Evolutionary conservation across 2,329 filamentous ascomycete genomes (phyloP), one percentile per base, ranked within the genome.

Genomic region (Aspergillus cejpii): DNA sequence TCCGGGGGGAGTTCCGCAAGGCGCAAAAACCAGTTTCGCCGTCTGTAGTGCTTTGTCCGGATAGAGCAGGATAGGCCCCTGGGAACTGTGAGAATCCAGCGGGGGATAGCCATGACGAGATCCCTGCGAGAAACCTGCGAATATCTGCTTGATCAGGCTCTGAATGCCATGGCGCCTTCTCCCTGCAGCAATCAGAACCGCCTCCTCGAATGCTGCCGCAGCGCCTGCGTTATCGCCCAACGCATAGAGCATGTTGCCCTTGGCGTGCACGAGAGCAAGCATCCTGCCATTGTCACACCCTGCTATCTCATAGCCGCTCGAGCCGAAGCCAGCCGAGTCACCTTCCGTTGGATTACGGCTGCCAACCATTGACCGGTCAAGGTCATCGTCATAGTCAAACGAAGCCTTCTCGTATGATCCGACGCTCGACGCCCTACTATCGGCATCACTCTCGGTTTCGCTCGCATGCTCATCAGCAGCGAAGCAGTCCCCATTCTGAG

Each of bases 181-280:
- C 1, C 89, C 90, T 21, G 85, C 79, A 46, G 88, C 90, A 51
- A 98, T 91, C 42, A 96, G 69, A 3, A 98, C 88, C 0, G 90
- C 91, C 64, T 96, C 89, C 64, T 98, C 92, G 56, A 98, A 98
- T 3, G 92, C 88, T 56, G 82, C 80, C 1, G 91, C 89, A 33
- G 92, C 92, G 31, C 77, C 80, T 29, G 77, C 74, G 52, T 92
- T 85, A 53, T 96, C 84, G 37, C 91, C 91, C 23, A 94, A 71
- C 20, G 87, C 82, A 67, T 98, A 98, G 1, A 97, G 75, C 84
- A 97, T 94, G 51, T 97, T 97, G n/a, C 91, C 92, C 66, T 97
- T 98, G 15, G 91, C 90, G 67, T 98, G 92, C 31, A 97, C 82
- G 12, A 98, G 76, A n/a, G 89, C 86, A 36, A 98, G 77, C 59